These are phyloP conservation scores for Ciborinia camelliae DNA, from an alignment of 2,329 filamentous ascomycete genomes.

Conservation along the genomic window DNA sequence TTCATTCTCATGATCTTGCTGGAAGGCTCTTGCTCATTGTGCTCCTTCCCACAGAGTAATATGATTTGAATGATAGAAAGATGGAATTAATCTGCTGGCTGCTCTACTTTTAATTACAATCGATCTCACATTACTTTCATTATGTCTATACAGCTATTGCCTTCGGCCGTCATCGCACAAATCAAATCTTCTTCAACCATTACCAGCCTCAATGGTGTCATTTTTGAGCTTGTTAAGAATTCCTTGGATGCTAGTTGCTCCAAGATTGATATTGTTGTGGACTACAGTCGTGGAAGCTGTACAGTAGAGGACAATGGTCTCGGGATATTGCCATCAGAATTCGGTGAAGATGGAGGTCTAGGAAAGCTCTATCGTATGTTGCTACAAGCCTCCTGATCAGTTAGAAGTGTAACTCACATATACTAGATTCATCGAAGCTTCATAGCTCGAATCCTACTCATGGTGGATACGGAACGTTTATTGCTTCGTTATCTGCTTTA, in stretches of 20 bases:
- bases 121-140: background rate
- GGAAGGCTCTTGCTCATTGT: conserved; percentile 16
- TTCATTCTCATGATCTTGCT: background rate
- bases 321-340: conserved; percentile 73
- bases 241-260: conserved; percentile 75
- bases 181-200: conserved; percentile 84
- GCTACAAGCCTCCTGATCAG: conserved; percentile 4
- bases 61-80: background rate
- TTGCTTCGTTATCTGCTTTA: conserved; percentile 71
- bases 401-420: conserved; percentile 22
- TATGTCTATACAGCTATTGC: conserved; percentile 65
- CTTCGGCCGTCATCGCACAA: conserved; percentile 67
- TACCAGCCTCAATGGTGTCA: conserved; percentile 67
- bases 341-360: conserved; percentile 65
- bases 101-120: too few relatives aligned
- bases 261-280: conserved; percentile 66
- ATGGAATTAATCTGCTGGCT: background rate
- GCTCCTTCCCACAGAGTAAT: background rate
- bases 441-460: conserved; percentile 48
- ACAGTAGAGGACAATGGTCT: conserved; percentile 78
- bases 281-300: conserved; percentile 74
- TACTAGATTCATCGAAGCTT: conserved; percentile 74
- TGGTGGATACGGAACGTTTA: conserved; percentile 69
- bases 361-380: conserved; percentile 68
- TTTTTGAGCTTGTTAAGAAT: conserved; percentile 74